Evolutionary conservation across 306 rosid species (phyloP), one percentile per base, ranked within the genome.

Genomic region (Corylus avellana): DNA sequence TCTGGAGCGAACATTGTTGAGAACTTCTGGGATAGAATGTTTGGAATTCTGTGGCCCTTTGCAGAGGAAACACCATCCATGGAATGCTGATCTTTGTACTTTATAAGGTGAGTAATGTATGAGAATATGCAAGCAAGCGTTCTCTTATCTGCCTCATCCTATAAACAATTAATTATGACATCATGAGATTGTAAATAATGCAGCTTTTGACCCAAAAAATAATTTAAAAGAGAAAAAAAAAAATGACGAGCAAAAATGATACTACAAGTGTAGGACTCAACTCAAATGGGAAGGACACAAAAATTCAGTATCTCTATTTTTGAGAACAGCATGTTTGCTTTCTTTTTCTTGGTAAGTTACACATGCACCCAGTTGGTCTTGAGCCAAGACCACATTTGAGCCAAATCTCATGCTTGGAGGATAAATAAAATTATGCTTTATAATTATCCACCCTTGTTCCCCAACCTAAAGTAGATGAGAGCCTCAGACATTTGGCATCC

Each of bases 61-160:
- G 88, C 87, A 8, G 93, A 83, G 75, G 88, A 77, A 79, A 72
- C 61, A 47, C 87, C 80, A 25, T 85, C 90, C 87, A 87, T 74
- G 39, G 91, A 78, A 75, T 88, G 83, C 82, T 79, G 86, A 73
- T 93, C 97, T 84, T 89, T 95, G 77, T 85, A 95, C 87, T 89
- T 93, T 69, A 93, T 49, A 70, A 95, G 97, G 87, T 95, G 97
- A 2, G 86, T 91, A 78, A 95, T 87, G 82, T 79, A 93, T 18
- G 98, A 85, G 53, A 90, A 83, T 80, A 95, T 89, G 89, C 88
- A 83, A 50, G 82, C 85, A 25, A 75, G 80, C 77, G 83, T 84
- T 83, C 58, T 75, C 90, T 87, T 89, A 77, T 88, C 95, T 25
- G 79, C 87, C n/a, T 91, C 97, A 73, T 90, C 97, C 98, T 93